Base-by-base conservation (phyloP, 1,284 basidiomycete genomes). In the Puccinia hordei region DNA sequence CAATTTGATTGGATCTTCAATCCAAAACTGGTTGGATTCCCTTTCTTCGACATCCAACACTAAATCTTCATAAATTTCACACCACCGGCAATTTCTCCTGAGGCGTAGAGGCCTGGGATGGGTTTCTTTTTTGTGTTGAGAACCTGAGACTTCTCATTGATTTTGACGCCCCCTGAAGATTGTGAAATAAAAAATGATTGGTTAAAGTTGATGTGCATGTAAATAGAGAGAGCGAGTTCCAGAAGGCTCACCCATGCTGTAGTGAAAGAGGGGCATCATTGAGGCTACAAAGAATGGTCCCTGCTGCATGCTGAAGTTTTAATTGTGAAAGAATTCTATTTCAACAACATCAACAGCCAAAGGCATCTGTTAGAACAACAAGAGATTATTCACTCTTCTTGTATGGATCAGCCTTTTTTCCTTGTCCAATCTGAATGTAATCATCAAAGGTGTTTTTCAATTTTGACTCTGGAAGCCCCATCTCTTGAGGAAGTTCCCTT, bases 21-120 rank as follows among this genome's bases (percentile, higher is more conserved):
- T n/a, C n/a, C n/a, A n/a, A n/a, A n/a, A n/a, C n/a, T n/a, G n/a
- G n/a, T n/a, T n/a, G n/a, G n/a, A n/a, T n/a, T n/a, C n/a, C n/a
- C n/a, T n/a, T n/a, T n/a, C n/a, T n/a, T n/a, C n/a, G n/a, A n/a
- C n/a, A 68, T 68, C 59, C 59, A 61, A 68, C 44, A 44, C 59
- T 55, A 35, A 15, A 15, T 17, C 96, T 84, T 95, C 96, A 87
- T 98, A 96, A 19, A 98, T 96, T 88, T 19, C 53, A 22, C 30
- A 61, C 96, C 95, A 86, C 96, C 96, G 63, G 94, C 96, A 71
- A 98, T 91, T 87, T 99, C 96, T 86, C 96, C 96, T 61, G 93
- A 90, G 35, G 95, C 95, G 85, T 93, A 98, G 63, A 98, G 90
- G 85, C 95, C 95, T 9, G 83, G 83, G 82, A 98, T 92, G 55